Evolutionary conservation across 495 filamentous ascomycete genomes (phyloP).

Genomic region (Bombardia bombarda): DNA sequence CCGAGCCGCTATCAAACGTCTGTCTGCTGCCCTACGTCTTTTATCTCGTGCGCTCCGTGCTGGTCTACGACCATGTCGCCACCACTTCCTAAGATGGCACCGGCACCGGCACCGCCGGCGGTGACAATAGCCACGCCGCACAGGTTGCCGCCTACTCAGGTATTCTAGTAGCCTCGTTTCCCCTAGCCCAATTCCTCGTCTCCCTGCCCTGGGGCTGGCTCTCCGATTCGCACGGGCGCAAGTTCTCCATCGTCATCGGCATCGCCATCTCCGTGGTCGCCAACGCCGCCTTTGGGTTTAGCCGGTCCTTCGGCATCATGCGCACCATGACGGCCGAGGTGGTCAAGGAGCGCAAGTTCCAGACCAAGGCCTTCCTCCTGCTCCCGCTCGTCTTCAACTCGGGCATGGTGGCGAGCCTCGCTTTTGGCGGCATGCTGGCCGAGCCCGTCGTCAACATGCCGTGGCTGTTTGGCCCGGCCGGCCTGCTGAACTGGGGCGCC

Average conservation of each 20-base stretch:
- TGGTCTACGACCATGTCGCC: slow-evolving; percentile 43
- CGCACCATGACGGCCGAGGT: slow-evolving; percentile 74
- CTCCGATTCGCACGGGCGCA: slow-evolving; percentile 44
- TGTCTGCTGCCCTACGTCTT: slow-evolving; percentile 48
- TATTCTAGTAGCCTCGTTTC: slow-evolving; percentile 3
- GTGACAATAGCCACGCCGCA: not conserved
- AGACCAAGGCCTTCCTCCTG: slow-evolving; percentile 70
- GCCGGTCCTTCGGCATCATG: slow-evolving; percentile 67
- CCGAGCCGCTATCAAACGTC: slow-evolving; percentile 44
- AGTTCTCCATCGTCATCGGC: slow-evolving; percentile 64
- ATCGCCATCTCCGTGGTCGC: slow-evolving; percentile 61
- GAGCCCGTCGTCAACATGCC: slow-evolving; percentile 62
- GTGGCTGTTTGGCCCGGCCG: slow-evolving; percentile 51
- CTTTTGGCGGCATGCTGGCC: slow-evolving; percentile 60
- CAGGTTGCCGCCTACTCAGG: slow-evolving; percentile 4
- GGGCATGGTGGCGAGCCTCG: slow-evolving; percentile 52
- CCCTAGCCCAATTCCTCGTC: slow-evolving; percentile 42
- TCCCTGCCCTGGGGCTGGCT: slow-evolving; percentile 63
- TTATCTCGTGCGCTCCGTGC: slow-evolving; percentile 48
- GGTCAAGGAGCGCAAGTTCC: slow-evolving; percentile 54
- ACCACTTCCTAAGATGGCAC: slow-evolving; percentile 59
- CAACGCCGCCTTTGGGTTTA: slow-evolving; percentile 65
- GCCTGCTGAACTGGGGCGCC: slow-evolving; percentile 22
- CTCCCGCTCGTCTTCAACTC: slow-evolving; percentile 73
- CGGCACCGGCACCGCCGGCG: not conserved